phyloP scores from a whole-genome alignment of 2,329 filamentous ascomycete genomes.

The Fusarium drepaniforme region DNA sequence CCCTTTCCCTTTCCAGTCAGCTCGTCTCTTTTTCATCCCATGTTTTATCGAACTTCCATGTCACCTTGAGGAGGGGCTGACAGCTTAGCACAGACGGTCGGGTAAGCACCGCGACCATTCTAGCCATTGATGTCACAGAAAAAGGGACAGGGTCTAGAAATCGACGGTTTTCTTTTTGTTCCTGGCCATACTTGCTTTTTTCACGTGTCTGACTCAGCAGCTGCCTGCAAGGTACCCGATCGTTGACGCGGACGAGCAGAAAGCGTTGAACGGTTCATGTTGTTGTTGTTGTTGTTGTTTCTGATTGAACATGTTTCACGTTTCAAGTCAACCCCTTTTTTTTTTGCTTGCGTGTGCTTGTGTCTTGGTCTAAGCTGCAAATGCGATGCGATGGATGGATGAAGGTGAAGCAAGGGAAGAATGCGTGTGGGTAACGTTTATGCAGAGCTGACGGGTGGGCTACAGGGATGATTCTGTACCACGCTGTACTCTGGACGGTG shows the following conservation, averaged over 20 bases:
- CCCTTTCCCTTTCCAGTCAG: background rate
- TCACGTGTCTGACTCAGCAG: slow-evolving; percentile 22
- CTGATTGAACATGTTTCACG: slow-evolving; percentile 28
- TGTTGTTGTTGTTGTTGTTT: slow-evolving; percentile 2
- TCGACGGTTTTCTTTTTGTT: background rate
- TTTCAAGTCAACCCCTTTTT: slow-evolving; percentile 24
- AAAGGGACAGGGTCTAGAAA: background rate
- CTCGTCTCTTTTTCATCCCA: background rate
- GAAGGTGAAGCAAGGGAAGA: slow-evolving; percentile 26
- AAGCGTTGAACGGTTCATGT: background rate
- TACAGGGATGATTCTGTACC: background rate
- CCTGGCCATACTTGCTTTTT: slow-evolving; percentile 13
- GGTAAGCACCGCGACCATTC: background rate
- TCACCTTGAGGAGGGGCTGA: background rate
- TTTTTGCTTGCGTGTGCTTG: background rate
- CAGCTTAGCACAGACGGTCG: slow-evolving; percentile 5
- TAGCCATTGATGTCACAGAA: background rate
- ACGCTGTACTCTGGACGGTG: background rate
- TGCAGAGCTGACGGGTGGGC: slow-evolving; percentile 25
- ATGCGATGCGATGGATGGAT: background rate
- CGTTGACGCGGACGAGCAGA: background rate
- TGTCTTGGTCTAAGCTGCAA: slow-evolving; percentile 2
- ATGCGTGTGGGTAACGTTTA: slow-evolving; percentile 25
- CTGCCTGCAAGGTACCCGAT: background rate
- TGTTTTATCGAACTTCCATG: background rate